These are phyloP conservation scores for Chaetomium globosum DNA, from an alignment of 2,329 filamentous ascomycete species.

Conservation along the genomic window DNA sequence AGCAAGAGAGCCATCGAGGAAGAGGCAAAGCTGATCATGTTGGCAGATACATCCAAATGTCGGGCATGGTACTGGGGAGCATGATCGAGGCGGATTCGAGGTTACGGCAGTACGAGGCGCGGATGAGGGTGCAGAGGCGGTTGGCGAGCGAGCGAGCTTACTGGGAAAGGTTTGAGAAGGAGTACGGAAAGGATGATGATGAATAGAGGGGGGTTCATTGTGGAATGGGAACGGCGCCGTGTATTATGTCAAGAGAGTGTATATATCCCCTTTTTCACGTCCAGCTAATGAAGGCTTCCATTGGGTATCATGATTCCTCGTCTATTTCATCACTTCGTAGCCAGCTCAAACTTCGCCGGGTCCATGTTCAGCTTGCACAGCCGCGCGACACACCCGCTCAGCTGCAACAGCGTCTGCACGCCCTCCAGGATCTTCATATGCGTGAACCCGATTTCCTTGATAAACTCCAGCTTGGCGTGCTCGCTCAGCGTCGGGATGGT, in stretches of 20 bases:
- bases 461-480: constrained; percentile 94
- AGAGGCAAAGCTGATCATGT: background rate
- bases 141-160: constrained; percentile 65
- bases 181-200: constrained; percentile 54
- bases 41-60: constrained; percentile 76
- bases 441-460: constrained; percentile 97
- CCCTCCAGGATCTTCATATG: constrained; percentile 99
- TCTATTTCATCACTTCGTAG: constrained; percentile 40
- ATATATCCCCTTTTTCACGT: constrained; percentile 1
- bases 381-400: constrained; percentile 88
- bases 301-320: constrained; percentile 22
- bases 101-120: constrained; percentile 67
- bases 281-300: background rate
- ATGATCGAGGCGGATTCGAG: constrained; percentile 75
- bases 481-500: constrained; percentile 89
- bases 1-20: background rate
- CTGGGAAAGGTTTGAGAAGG: constrained; percentile 68
- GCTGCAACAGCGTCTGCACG: constrained; percentile 89
- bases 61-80: constrained; percentile 77
- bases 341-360: constrained; percentile 69
- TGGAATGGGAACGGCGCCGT: background rate
- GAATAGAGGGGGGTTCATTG: constrained; percentile 25
- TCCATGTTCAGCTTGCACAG: constrained; percentile 98
- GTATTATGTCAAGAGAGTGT: background rate
- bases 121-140: constrained; percentile 65